Evolutionary conservation across 108 stramenopile species (phyloP), one percentile per base, ranked within the genome.

Genomic region (Pseudonitzschia multiseries): DNA sequence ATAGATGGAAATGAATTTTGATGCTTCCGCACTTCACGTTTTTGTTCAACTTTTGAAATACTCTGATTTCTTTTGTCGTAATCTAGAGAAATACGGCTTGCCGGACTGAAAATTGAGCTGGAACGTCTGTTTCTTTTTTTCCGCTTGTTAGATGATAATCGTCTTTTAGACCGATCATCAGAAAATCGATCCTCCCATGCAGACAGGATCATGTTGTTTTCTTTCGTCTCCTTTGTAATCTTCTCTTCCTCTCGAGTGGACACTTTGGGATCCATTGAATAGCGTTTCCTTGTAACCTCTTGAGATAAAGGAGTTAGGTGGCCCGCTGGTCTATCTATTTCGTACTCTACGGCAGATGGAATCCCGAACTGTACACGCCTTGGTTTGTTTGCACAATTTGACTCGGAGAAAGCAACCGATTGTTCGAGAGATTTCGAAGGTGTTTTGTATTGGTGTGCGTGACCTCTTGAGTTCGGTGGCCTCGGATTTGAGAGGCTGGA

Each of bases 281-380:
- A 78, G 0, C 71, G 52, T 51, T 41, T 54, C 27, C 65, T 24
- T 5, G 67, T 62, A 4, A 72, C 65, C 43, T 78, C 71, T 12
- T 60, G 46, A 2, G 77, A 71, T n/a, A 78, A 0, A 40, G 71
- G 71, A 24, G 77, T 72, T 2, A 78, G 66, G 6, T 71, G 65
- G 5, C 46, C 54, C 27, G 71, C 13, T n/a, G 71, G 71, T 20
- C 43, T 65, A 68, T 78, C 77, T n/a, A 78, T 51, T 51, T 72
- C 77, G 28, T 78, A 78, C 52, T 78, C 77, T 2, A 61, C 77
- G 14, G 77, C 77, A 72, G 71, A 65, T 52, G 77, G 77, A 27
- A 61, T 44, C 8, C 77, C 77, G 50, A 78, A 78, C 60, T 78
- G 77, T 4, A 78, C 77, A 18, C 74, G 52, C 10, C 61, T 24